These are phyloP conservation scores for Camellia granthamiana DNA, from an alignment of 148 eudicot species.

Conservation along the genomic window DNA sequence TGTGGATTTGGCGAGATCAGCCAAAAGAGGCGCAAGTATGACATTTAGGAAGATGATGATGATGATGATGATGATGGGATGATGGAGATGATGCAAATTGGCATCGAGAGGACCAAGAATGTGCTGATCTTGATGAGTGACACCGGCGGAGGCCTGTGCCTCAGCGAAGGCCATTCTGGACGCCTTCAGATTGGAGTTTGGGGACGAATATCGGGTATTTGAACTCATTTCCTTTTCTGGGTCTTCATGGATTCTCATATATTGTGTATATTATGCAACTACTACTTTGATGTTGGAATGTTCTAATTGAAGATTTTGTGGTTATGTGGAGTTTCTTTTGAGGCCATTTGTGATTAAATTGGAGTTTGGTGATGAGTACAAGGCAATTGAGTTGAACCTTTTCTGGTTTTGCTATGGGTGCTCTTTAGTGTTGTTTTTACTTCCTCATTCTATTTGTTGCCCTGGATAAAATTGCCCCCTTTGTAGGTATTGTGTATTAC, in stretches of 20 bases:
- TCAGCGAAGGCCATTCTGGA: slow-evolving; percentile 96
- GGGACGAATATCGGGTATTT: slow-evolving; percentile 79
- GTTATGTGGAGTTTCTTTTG: too few species aligned
- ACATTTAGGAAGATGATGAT: slow-evolving; percentile 25
- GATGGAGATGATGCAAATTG: slow-evolving; percentile 87
- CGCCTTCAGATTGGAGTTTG: slow-evolving; percentile 77
- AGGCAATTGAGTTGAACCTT: too few species aligned
- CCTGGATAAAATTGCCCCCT: too few species aligned
- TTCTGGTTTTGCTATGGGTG: too few species aligned
- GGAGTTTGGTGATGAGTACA: too few species aligned
- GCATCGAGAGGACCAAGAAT: slow-evolving; percentile 37
- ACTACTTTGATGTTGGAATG: too few species aligned
- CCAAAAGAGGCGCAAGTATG: slow-evolving; percentile 39
- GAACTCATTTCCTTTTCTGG: background rate
- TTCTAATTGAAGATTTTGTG: too few species aligned
- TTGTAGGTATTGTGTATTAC: background rate
- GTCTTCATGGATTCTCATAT: background rate
- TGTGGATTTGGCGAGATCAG: slow-evolving; percentile 36
- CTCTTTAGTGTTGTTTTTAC: too few species aligned
- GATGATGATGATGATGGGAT: slow-evolving; percentile 67
- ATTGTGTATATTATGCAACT: too few species aligned
- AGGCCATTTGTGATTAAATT: too few species aligned
- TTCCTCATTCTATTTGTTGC: too few species aligned
- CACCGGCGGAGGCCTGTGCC: slow-evolving; percentile 92
- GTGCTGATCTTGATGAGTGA: slow-evolving; percentile 89